Evolutionary conservation across 2,329 filamentous ascomycete species (phyloP), one percentile per base, ranked within the genome.

Genomic region (Parastagonospora avenae): DNA sequence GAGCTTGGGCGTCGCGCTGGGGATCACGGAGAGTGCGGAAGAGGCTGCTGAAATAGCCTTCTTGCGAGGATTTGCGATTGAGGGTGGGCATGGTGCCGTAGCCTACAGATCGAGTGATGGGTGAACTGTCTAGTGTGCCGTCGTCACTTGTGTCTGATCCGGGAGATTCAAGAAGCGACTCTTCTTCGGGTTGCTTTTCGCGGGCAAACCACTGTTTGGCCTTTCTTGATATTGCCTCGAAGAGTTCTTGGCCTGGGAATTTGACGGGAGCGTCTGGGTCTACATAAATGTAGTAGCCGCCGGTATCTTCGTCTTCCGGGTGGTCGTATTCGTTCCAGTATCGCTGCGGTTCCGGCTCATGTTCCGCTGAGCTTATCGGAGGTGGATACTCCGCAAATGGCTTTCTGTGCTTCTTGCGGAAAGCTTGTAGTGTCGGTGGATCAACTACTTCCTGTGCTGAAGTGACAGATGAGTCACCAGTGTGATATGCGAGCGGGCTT

Each of bases 301-400:
- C 81, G 15, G 85, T 80, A 11, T 80, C 75, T 2, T 81, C 85
- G 9, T 75, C 76, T 68, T 90, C 91, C 8, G 89, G 89, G 67
- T 92, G 77, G 60, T 95, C 91, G 71, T 93, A 94, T 71, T 95
- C 91, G 71, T 90, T 93, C 90, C 91, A 95, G 68, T 93, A 94
- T 43, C 71, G 52, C 30, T 53, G 53, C 28, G 54, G 42, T 30
- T 60, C 56, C 1, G 57, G 54, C 31, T 63, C 63, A 9, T 48
- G 35, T 12, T 68, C 59, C 15, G 57, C 50, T 38, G 59, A 52
- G 8, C 52, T 37, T 9, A 63, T 57, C 1, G 65, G 56, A 3
- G 60, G 57, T 12, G 59, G 55, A 31, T 68, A 61, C 9, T 64
- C 62, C 2, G 66, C 59, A 41, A 67, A 72, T 5, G 66, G 54